Percentiles rank a stretch among this genome's conserved stretches.
phyloP scores from a whole-genome alignment of 2,329 filamentous ascomycete genomes.

The Colletotrichum sp. region DNA sequence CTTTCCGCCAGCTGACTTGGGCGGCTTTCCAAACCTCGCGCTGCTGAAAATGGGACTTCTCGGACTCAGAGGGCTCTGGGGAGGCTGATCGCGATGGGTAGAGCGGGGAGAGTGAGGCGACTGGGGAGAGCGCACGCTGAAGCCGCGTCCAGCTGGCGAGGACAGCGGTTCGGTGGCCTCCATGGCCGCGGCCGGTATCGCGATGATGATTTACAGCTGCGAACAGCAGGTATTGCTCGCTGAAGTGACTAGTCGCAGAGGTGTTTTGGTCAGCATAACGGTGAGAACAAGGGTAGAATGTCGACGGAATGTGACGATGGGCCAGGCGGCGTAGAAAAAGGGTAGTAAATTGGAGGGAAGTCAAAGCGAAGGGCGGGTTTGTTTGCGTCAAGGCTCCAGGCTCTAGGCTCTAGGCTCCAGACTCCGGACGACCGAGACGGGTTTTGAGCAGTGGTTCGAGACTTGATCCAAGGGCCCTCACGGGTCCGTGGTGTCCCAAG shows the following conservation, averaged over 20 bases:
- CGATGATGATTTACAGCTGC: conserved; percentile 3
- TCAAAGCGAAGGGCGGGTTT: conserved; percentile 12
- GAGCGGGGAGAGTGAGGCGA: background rate
- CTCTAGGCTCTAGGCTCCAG: background rate
- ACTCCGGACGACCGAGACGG: background rate
- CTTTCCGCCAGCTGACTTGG: conserved; percentile 25
- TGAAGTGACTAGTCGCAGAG: conserved; percentile 17
- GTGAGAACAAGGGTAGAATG: background rate
- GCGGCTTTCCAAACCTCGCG: conserved; percentile 20
- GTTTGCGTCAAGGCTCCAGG: conserved; percentile 4
- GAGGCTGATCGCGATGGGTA: conserved; percentile 7
- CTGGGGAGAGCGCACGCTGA: conserved; percentile 10
- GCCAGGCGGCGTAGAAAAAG: background rate
- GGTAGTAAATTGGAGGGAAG: background rate
- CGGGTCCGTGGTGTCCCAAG: conserved; percentile 13
- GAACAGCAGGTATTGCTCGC: conserved; percentile 23
- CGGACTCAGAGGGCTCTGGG: conserved; percentile 9
- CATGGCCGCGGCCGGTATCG: conserved; percentile 25
- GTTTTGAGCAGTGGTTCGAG: background rate
- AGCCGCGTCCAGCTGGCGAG: conserved; percentile 8
- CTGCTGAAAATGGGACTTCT: conserved; percentile 9
- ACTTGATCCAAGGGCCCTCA: background rate
- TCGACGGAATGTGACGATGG: background rate
- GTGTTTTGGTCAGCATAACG: conserved; percentile 18
- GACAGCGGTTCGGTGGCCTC: conserved; percentile 26